phyloP scores from a whole-genome alignment of 768 basidiomycete species.

The Auricularia sp. region DNA sequence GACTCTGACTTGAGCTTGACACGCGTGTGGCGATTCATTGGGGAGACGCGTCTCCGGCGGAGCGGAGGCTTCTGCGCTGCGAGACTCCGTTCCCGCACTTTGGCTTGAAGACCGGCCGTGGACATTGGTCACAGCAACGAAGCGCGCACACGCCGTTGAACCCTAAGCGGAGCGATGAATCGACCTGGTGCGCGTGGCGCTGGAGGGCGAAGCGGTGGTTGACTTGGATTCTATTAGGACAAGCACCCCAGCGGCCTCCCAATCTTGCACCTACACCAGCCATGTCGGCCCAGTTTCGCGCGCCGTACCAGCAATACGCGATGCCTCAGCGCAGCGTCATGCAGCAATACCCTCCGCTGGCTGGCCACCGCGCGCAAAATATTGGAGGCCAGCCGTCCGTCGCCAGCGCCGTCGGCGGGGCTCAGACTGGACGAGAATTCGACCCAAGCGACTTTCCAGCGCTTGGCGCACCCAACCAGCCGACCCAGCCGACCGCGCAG shows the following conservation, averaged over 20 bases:
- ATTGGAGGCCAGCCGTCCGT: constrained; percentile 26
- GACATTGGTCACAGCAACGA: background rate
- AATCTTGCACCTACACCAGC: constrained; percentile 56
- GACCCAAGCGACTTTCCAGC: constrained; percentile 89
- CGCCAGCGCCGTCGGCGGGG: constrained; percentile 26
- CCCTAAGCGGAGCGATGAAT: background rate
- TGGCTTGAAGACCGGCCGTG: background rate
- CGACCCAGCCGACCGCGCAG: constrained; percentile 26
- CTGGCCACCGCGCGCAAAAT: constrained; percentile 46
- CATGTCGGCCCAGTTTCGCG: constrained; percentile 28
- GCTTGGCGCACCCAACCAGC: constrained; percentile 52
- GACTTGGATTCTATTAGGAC: constrained; percentile 32
- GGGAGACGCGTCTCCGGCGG: background rate
- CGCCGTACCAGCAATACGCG: constrained; percentile 57
- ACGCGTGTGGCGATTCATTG: background rate
- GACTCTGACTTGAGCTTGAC: background rate
- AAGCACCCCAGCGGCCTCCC: constrained; percentile 74
- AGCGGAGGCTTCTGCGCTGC: background rate
- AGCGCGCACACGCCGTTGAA: background rate
- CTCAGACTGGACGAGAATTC: constrained; percentile 48
- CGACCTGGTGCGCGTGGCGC: background rate
- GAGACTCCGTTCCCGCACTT: background rate
- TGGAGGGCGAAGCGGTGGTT: background rate
- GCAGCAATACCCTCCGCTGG: constrained; percentile 46
- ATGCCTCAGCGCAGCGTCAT: constrained; percentile 53